Conservation (phyloP, 164 flowering plant genomes). For the Sextonia rubra region DNA sequence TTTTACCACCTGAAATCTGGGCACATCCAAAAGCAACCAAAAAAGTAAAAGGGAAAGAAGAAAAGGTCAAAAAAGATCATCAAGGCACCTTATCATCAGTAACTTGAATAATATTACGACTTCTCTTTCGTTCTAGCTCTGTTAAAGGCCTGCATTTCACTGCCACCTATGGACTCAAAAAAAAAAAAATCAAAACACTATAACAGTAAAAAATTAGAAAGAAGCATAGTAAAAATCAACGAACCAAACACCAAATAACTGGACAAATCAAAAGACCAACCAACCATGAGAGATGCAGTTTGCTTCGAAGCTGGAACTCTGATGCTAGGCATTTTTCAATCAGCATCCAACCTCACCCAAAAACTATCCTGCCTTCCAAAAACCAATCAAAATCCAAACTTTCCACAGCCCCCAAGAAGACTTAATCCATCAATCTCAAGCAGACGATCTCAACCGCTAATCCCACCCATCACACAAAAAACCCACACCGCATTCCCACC, state of each 20-base stretch:
- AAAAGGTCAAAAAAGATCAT: no score
- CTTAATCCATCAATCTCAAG: background rate
- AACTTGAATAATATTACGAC: slow-evolving; percentile 68
- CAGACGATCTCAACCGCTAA: background rate
- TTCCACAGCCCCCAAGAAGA: no score
- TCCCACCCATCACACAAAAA: background rate
- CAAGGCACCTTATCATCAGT: slow-evolving; percentile 51
- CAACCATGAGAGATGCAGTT: slow-evolving; percentile 64
- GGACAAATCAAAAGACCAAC: slow-evolving; percentile 21
- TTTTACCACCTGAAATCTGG: no score
- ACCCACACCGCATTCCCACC: background rate
- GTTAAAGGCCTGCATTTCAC: slow-evolving; percentile 79
- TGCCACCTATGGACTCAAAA: slow-evolving; percentile 50
- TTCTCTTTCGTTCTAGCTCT: slow-evolving; percentile 34
- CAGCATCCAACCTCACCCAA: slow-evolving; percentile 19
- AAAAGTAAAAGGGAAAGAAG: background rate
- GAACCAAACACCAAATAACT: background rate
- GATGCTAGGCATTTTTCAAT: slow-evolving; percentile 60
- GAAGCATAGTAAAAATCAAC: background rate
- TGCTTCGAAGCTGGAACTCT: slow-evolving; percentile 67
- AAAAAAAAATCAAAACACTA: background rate
- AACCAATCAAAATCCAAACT: background rate
- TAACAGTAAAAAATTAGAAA: background rate
- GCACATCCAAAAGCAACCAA: background rate
- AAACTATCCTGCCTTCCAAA: slow-evolving; percentile 1